Conservation (phyloP, 495 filamentous ascomycete genomes). For the Talaromyces proteolyticus region DNA sequence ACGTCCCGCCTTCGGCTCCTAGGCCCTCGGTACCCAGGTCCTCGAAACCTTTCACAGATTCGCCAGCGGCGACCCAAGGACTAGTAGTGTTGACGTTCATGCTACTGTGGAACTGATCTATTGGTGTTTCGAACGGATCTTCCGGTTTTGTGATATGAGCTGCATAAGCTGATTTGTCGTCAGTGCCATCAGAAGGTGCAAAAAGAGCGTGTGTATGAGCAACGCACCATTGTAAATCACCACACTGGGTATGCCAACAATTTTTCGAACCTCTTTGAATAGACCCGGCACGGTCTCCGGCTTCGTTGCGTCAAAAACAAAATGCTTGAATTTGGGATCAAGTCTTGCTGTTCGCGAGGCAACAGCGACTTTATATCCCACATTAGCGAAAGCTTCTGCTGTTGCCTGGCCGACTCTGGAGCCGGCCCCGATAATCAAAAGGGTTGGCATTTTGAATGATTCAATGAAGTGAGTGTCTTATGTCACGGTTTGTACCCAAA, state of each 20-base stretch:
- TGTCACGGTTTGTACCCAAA: background rate
- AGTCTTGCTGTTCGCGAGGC: background rate
- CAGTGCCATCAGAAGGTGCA: background rate
- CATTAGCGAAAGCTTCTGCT: background rate
- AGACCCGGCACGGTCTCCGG: background rate
- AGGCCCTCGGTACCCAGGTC: background rate
- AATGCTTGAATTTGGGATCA: background rate
- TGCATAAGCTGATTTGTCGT: background rate
- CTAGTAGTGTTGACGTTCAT: conserved; percentile 4
- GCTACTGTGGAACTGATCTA: background rate
- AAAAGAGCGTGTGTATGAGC: background rate
- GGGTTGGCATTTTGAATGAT: background rate
- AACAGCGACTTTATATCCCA: conserved; percentile 2
- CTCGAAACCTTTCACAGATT: conserved; percentile 2
- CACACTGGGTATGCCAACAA: background rate
- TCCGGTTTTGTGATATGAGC: background rate
- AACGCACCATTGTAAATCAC: conserved; percentile 2
- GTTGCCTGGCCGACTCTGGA: background rate
- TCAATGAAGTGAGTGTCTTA: background rate
- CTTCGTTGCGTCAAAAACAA: background rate
- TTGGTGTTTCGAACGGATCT: background rate
- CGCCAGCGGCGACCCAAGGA: background rate
- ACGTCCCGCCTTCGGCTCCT: conserved; percentile 12
- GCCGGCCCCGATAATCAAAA: background rate
- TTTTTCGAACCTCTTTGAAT: background rate